A percentile compares a stretch with the other conserved stretches of the same genome.
phyloP scores from a whole-genome alignment of 2,329 filamentous ascomycete species.

The Curvularia verruculosa region DNA sequence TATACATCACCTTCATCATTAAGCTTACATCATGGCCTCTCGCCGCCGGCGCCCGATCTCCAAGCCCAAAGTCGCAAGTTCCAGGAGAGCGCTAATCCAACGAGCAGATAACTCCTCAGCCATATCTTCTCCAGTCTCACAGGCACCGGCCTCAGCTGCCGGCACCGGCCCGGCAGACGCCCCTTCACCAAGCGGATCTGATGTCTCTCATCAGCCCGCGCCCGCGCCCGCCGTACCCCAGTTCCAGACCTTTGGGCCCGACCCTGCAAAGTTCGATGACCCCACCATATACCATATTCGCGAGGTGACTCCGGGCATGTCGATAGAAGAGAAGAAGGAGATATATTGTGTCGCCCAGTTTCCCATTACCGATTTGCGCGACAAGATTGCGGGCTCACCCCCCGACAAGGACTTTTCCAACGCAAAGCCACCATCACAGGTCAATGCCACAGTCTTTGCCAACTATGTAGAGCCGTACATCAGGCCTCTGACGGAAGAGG shows the following conservation, averaged over 20 bases:
- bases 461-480: constrained; percentile 92
- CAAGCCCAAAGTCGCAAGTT: constrained; percentile 1
- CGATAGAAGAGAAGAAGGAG: constrained; percentile 81
- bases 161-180: constrained; percentile 67
- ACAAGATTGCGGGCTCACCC: constrained; percentile 85
- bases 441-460: constrained; percentile 91
- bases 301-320: constrained; percentile 74
- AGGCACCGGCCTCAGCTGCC: constrained; percentile 52
- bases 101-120: constrained; percentile 46
- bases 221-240: constrained; percentile 69
- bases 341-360: constrained; percentile 89
- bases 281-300: constrained; percentile 94
- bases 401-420: constrained; percentile 96
- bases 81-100: constrained; percentile 14
- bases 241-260: constrained; percentile 87
- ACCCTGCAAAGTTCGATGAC: constrained; percentile 88
- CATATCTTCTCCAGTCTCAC: constrained; percentile 50
- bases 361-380: constrained; percentile 77
- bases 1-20: neutral
- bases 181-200: constrained; percentile 64
- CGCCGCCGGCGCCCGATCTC: neutral
- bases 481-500: constrained; percentile 86
- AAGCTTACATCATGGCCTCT: constrained; percentile 3
- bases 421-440: constrained; percentile 91
- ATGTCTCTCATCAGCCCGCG: constrained; percentile 63